phyloP scores from a whole-genome alignment of 2,329 filamentous ascomycete genomes.

The Eurotiales sp. region DNA sequence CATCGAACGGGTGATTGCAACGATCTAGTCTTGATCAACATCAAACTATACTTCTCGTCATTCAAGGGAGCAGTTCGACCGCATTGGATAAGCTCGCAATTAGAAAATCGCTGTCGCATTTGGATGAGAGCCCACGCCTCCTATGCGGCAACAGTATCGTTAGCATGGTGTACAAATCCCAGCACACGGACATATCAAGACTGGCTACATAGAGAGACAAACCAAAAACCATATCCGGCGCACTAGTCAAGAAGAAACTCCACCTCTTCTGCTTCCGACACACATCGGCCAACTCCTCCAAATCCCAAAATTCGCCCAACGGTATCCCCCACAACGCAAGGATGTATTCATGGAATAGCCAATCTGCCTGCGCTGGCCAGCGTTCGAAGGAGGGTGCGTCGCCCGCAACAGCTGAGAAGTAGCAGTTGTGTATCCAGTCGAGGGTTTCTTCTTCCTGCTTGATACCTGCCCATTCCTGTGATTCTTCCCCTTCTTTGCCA shows the following conservation, averaged over 20 bases:
- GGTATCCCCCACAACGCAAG: slow-evolving; percentile 44
- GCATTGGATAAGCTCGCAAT: too few relatives aligned
- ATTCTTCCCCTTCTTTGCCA: slow-evolving; percentile 1
- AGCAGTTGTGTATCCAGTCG: slow-evolving; percentile 66
- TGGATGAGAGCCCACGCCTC: slow-evolving; percentile 24
- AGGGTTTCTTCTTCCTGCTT: slow-evolving; percentile 54
- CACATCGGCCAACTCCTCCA: slow-evolving; percentile 33
- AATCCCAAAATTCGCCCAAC: slow-evolving; percentile 45
- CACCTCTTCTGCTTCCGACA: slow-evolving; percentile 36
- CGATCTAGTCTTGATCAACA: too few relatives aligned
- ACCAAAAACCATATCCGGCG: slow-evolving; percentile 40
- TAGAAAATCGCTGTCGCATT: slow-evolving; percentile 30
- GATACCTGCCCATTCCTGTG: slow-evolving; percentile 48
- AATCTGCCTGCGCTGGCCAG: slow-evolving; percentile 46
- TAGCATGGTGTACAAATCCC: slow-evolving; percentile 2
- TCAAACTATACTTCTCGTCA: too few relatives aligned
- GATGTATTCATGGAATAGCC: slow-evolving; percentile 39
- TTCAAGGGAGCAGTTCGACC: too few relatives aligned
- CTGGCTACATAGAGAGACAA: slow-evolving; percentile 18
- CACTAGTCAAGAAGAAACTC: slow-evolving; percentile 42
- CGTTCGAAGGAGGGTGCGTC: slow-evolving; percentile 64
- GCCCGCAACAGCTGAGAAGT: slow-evolving; percentile 63
- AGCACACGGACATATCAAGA: not conserved
- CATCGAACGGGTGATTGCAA: too few relatives aligned
- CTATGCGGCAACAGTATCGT: slow-evolving; percentile 16